Base-by-base conservation (phyloP, 2,329 filamentous ascomycete genomes). In the Clarireedia paspali region DNA sequence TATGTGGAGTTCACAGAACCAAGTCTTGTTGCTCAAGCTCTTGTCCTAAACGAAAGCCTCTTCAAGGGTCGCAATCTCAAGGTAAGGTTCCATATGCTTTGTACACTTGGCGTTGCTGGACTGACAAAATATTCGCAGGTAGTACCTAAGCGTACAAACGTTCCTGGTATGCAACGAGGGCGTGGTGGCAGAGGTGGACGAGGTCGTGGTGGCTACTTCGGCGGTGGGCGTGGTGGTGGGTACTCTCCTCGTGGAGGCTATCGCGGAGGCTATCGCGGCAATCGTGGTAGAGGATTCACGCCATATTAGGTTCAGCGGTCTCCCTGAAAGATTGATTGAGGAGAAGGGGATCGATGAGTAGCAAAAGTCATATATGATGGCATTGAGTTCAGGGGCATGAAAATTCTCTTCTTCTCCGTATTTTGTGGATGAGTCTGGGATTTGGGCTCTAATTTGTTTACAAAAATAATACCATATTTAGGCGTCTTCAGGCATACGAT, bases 1-100 rank as follows among this genome's bases (percentile, higher is more conserved):
- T 99, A 99, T 74, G 94, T 99, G 67, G 94, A 99, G 74, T 99
- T 99, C 70, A 87, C 89, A 59, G 94, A 97, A 75, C 91, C 94
- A 49, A 91, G 84, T 73, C 79, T 96, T 59, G 92, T 99, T 61
- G 90, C 89, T 48, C 89, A 95, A 72, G 94, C 94, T 26, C 81
- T 99, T 59, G 91, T 97, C 42, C 78, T 99, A 57, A 97, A 99
- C 72, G 94, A 99, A 75, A 96, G 91, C 72, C 80, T 95, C 57
- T 96, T 99, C 75, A 91, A 94, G 67, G 91, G 90, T 60, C 84
- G 94, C 67, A 95, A 94, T 72, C 83, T 99, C 71, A 99, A 99
- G 83, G 94, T 97, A 70, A 63, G 73, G 58, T 50, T 36, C 36
- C 36, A 27, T 39, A 30, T 23, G 23, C 6, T 52, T 40, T 15